Conservation (phyloP, 345 rosid species). For the Dipteronia sinensis region DNA sequence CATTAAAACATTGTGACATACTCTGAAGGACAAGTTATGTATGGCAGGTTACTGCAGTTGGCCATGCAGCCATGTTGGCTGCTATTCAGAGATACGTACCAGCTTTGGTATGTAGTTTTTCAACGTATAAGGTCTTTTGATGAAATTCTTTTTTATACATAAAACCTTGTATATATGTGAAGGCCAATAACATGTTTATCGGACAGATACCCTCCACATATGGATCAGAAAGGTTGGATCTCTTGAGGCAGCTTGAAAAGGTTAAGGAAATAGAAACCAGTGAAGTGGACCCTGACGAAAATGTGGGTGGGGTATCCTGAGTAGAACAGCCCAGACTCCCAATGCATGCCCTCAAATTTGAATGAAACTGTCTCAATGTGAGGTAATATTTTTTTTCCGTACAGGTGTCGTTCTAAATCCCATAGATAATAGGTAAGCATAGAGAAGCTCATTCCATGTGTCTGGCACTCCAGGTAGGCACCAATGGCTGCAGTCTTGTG, state of each 20-base stretch:
- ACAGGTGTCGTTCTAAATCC: conserved; percentile 35
- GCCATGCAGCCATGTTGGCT: conserved; percentile 96
- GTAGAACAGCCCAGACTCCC: conserved; percentile 19
- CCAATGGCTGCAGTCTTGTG: conserved; percentile 98
- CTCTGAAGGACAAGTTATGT: background rate
- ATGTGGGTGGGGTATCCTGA: conserved; percentile 48
- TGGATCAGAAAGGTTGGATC: conserved; percentile 88
- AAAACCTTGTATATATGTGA: background rate
- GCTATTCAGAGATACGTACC: conserved; percentile 94
- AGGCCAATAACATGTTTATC: conserved; percentile 23
- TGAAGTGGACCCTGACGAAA: conserved; percentile 59
- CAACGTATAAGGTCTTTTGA: conserved; percentile 12
- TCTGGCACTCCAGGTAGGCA: conserved; percentile 91
- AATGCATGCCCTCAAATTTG: conserved; percentile 21
- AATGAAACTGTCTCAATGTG: background rate
- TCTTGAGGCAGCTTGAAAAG: conserved; percentile 89
- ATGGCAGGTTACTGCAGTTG: conserved; percentile 91
- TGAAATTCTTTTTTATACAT: background rate
- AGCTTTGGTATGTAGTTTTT: conserved; percentile 56
- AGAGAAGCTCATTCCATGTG: conserved; percentile 84
- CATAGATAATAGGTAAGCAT: conserved; percentile 62
- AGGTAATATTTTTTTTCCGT: background rate
- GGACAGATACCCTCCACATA: conserved; percentile 92
- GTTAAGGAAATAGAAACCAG: conserved; percentile 65
- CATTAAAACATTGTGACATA: background rate